These are phyloP conservation scores for Ustilago curta DNA, from an alignment of 1,284 basidiomycete species.

Conservation along the genomic window DNA sequence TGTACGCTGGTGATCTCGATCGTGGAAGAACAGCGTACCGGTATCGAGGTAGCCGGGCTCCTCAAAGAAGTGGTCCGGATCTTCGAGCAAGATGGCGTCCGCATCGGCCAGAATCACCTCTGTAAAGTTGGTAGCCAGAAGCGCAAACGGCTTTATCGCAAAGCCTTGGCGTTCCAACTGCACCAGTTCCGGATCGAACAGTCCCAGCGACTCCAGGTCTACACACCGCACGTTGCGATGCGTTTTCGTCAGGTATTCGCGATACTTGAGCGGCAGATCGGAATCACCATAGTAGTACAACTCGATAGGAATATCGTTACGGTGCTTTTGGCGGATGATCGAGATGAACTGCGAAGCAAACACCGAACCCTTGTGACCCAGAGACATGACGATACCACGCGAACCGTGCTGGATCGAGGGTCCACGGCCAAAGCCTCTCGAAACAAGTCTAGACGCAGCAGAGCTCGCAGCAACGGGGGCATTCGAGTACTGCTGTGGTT, in stretches of 20 bases:
- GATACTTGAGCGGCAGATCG: slow-evolving; percentile 48
- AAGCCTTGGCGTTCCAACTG: slow-evolving; percentile 51
- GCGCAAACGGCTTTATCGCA: slow-evolving; percentile 51
- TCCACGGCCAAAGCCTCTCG: slow-evolving; percentile 19
- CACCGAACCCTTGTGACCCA: slow-evolving; percentile 42
- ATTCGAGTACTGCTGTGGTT: slow-evolving; percentile 17
- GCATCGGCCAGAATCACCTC: slow-evolving; percentile 56
- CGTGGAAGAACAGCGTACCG: slow-evolving; percentile 56
- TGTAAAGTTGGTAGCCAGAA: slow-evolving; percentile 54
- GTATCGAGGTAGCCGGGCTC: slow-evolving; percentile 50
- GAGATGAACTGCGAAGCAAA: slow-evolving; percentile 53
- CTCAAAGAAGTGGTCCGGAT: slow-evolving; percentile 48
- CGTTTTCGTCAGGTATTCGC: slow-evolving; percentile 40
- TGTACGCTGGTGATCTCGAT: slow-evolving; percentile 45
- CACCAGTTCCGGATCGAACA: slow-evolving; percentile 50
- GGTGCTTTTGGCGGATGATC: slow-evolving; percentile 46
- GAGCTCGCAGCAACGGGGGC: background rate
- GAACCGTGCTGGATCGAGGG: slow-evolving; percentile 12
- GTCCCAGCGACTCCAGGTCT: slow-evolving; percentile 38
- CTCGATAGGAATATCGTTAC: slow-evolving; percentile 49
- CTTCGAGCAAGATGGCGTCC: slow-evolving; percentile 46
- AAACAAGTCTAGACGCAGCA: slow-evolving; percentile 6
- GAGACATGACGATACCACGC: slow-evolving; percentile 51
- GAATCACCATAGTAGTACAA: slow-evolving; percentile 56
- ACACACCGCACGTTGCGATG: slow-evolving; percentile 46